A percentile compares a stretch with the other conserved stretches of the same genome.
Evolutionary conservation across 306 rosid genomes (phyloP).

Genomic region (Albizia julibrissin): DNA sequence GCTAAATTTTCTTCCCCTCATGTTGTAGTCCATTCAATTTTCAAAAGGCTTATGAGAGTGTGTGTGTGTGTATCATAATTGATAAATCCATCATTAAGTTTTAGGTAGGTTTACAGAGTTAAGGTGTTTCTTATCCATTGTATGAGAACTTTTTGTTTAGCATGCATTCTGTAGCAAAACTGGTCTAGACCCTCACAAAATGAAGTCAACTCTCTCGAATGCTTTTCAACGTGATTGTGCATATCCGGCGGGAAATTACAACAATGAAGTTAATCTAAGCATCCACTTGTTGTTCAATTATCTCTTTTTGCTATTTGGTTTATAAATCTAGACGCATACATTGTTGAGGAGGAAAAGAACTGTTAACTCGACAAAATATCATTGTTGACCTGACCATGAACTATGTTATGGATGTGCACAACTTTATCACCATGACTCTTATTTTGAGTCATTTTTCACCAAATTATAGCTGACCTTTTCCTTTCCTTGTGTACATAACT

Average conservation of each 20-base stretch:
- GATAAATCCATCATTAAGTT: conserved; percentile 22
- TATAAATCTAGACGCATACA: neutral
- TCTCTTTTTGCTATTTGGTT: neutral
- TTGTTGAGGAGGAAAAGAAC: neutral
- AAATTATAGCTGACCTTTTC: too few relatives aligned
- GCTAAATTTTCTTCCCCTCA: neutral
- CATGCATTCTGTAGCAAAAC: neutral
- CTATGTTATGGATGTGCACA: too few relatives aligned
- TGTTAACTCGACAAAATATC: neutral
- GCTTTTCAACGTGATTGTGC: conserved; percentile 26
- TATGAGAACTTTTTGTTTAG: too few relatives aligned
- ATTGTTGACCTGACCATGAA: neutral
- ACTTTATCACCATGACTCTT: too few relatives aligned
- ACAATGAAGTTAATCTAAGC: too few relatives aligned
- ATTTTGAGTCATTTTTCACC: too few relatives aligned
- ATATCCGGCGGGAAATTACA: conserved; percentile 46
- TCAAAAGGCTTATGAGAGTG: neutral
- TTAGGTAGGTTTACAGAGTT: conserved; percentile 5
- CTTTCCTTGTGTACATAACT: too few relatives aligned
- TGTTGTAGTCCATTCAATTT: neutral
- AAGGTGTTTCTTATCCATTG: too few relatives aligned
- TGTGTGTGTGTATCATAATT: neutral
- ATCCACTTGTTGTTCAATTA: neutral
- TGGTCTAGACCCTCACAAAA: conserved; percentile 17
- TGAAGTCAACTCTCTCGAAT: conserved; percentile 17